A percentile compares a stretch with the other conserved stretches of the same genome.
These are phyloP conservation scores for Salix viminalis DNA, from an alignment of 345 rosid genomes.

Conservation along the genomic window DNA sequence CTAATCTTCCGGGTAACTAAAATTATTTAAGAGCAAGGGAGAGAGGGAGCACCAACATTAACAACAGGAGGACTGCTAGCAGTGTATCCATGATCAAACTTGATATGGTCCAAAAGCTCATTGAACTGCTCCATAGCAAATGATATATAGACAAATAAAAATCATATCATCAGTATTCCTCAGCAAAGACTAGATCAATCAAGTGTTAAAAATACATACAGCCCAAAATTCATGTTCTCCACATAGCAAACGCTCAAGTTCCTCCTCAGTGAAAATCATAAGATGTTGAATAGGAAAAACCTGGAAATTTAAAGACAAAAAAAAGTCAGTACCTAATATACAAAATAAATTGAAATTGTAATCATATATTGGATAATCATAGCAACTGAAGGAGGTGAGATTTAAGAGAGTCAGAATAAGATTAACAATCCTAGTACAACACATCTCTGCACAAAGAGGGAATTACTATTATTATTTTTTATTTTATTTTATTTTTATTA, in stretches of 20 bases:
- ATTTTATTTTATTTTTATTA: too few relatives aligned
- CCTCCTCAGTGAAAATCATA: conserved; percentile 72
- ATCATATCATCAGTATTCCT: not conserved
- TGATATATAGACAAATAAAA: not conserved
- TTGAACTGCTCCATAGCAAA: conserved; percentile 43
- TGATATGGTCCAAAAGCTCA: conserved; percentile 81
- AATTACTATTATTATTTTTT: not conserved
- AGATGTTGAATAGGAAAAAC: conserved; percentile 73
- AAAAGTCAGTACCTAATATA: not conserved
- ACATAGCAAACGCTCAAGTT: conserved; percentile 75
- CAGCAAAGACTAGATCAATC: conserved; percentile 9
- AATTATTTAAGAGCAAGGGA: not conserved
- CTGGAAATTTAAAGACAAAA: conserved; percentile 34
- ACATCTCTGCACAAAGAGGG: not conserved
- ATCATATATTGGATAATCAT: not conserved
- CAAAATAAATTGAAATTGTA: not conserved
- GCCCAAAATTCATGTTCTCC: conserved; percentile 74
- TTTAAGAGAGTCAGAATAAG: not conserved
- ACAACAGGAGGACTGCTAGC: conserved; percentile 82
- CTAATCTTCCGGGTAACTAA: too few relatives aligned
- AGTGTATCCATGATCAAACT: conserved; percentile 98
- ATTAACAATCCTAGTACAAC: not conserved
- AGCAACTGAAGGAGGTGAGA: not conserved
- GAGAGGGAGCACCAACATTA: conserved; percentile 42
- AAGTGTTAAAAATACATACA: conserved; percentile 38